phyloP scores from a whole-genome alignment of 257 asterid genomes.

The Ajuga chamaepitys region DNA sequence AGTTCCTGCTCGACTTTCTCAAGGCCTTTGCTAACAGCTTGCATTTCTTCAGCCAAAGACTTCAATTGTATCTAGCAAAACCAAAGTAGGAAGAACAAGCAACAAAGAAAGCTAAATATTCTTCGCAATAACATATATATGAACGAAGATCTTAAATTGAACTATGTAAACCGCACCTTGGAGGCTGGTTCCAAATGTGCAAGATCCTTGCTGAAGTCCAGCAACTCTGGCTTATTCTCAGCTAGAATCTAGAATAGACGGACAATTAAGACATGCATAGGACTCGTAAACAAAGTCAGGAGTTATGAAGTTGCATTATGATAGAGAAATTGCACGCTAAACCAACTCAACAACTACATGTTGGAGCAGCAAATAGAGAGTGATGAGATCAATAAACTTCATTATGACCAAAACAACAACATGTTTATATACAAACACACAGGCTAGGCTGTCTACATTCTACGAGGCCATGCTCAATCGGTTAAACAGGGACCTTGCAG shows the following conservation, averaged over 20 bases:
- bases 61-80: slow-evolving; percentile 73
- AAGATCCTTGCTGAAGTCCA: slow-evolving; percentile 88
- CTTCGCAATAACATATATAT: slow-evolving; percentile 3
- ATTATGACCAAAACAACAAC: neutral
- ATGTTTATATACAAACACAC: neutral
- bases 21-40: slow-evolving; percentile 97
- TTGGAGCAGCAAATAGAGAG: neutral
- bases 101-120: slow-evolving; percentile 6
- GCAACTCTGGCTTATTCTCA: slow-evolving; percentile 86
- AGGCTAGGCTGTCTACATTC: neutral
- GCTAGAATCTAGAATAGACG: slow-evolving; percentile 52
- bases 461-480: slow-evolving; percentile 1
- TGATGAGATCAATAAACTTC: neutral
- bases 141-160: slow-evolving; percentile 7
- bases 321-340: neutral
- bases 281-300: neutral
- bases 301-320: neutral
- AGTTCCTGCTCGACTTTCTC: slow-evolving; percentile 97
- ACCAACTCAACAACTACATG: neutral
- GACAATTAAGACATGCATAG: neutral
- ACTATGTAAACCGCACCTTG: slow-evolving; percentile 45
- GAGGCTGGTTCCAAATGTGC: slow-evolving; percentile 90
- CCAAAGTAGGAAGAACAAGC: slow-evolving; percentile 22
- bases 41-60: slow-evolving; percentile 99
- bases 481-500: neutral